phyloP scores from a whole-genome alignment of 179 eudicot genomes.

The Vitellaria paradoxa region DNA sequence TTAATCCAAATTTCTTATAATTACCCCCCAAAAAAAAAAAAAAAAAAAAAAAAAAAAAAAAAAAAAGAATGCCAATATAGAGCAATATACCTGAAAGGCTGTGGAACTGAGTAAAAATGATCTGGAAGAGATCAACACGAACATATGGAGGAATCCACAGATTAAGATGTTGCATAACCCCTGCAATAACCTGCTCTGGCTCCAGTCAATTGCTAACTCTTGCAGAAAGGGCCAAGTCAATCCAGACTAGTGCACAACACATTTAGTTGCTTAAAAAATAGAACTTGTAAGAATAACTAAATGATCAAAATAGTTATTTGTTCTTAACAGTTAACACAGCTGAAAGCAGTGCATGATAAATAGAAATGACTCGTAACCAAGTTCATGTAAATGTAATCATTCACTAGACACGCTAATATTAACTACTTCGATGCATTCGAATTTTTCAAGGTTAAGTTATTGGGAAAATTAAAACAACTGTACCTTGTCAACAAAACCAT shows the following conservation, averaged over 20 bases:
- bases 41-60: neutral
- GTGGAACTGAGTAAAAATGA: slow-evolving; percentile 29
- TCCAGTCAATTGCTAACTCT: slow-evolving; percentile 13
- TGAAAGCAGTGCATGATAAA: neutral
- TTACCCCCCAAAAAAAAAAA: too few relatives aligned
- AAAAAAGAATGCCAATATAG: slow-evolving; percentile 1
- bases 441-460: neutral
- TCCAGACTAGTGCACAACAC: neutral
- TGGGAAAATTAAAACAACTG: neutral
- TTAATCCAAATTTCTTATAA: too few relatives aligned
- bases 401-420: neutral
- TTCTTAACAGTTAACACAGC: neutral
- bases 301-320: neutral
- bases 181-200: slow-evolving; percentile 67
- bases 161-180: slow-evolving; percentile 68
- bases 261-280: neutral
- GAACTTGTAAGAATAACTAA: neutral
- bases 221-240: slow-evolving; percentile 6
- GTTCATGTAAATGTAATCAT: neutral
- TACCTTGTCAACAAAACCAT: slow-evolving; percentile 84
- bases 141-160: slow-evolving; percentile 79
- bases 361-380: neutral
- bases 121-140: slow-evolving; percentile 70
- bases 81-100: slow-evolving; percentile 32
- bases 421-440: slow-evolving; percentile 9